Conservation (phyloP, 495 filamentous ascomycete genomes). For the Ascodesmis nigricans region DNA sequence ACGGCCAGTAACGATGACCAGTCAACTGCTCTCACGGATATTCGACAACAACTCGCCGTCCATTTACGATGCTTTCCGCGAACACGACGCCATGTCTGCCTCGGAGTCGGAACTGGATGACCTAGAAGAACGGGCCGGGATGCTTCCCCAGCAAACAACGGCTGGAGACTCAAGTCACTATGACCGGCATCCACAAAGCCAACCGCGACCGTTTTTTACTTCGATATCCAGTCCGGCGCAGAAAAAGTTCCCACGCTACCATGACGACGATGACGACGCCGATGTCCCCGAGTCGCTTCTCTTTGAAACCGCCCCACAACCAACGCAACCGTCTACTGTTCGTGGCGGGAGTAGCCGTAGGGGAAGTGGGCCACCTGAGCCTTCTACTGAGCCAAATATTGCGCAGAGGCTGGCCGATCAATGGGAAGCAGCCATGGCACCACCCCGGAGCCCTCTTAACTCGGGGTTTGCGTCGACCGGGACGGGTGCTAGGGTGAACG, state of each 20-base stretch:
- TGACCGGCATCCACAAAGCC: slow-evolving; percentile 32
- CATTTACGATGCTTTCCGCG: slow-evolving; percentile 20
- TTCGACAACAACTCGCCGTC: slow-evolving; percentile 17
- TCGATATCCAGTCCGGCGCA: slow-evolving; percentile 13
- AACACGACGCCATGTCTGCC: slow-evolving; percentile 14
- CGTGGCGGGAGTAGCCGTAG: too few species aligned
- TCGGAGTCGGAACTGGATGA: slow-evolving; percentile 26
- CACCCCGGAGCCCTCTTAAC: too few species aligned
- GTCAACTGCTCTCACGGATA: slow-evolving; percentile 18
- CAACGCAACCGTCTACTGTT: not conserved
- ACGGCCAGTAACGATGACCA: slow-evolving; percentile 14
- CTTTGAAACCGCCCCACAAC: slow-evolving; percentile 36
- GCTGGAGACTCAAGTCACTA: not conserved
- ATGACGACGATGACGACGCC: slow-evolving; percentile 62
- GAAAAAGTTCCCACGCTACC: slow-evolving; percentile 21
- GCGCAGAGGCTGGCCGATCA: slow-evolving; percentile 33
- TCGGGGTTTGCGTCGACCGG: too few species aligned
- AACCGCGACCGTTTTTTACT: slow-evolving; percentile 14
- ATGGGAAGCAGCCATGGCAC: slow-evolving; percentile 13
- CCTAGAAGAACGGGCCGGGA: slow-evolving; percentile 43
- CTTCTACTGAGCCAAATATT: slow-evolving; percentile 33
- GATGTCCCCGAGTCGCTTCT: slow-evolving; percentile 80
- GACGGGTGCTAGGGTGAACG: slow-evolving; percentile 24
- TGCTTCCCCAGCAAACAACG: slow-evolving; percentile 22
- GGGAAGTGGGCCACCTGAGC: too few species aligned